A percentile compares a stretch with the other conserved stretches of the same genome.
Evolutionary conservation across 192 early-diverging fungal genomes (phyloP).

Genomic region (Coemansia sp.): DNA sequence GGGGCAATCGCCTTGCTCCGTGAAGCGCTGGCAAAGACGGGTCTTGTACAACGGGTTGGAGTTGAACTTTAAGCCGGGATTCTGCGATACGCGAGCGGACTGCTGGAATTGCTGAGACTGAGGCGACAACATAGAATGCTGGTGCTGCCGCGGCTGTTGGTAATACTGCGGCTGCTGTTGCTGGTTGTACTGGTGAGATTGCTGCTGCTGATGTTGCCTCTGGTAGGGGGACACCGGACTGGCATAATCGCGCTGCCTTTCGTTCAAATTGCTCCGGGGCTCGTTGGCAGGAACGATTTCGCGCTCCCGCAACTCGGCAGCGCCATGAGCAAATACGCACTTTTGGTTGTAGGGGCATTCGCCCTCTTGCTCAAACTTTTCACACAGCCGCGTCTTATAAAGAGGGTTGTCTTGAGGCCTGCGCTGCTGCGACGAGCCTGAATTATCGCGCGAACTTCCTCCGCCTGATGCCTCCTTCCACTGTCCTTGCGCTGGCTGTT

Average conservation of each 20-base stretch:
- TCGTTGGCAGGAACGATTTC: slow-evolving; percentile 26
- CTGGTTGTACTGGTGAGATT: slow-evolving; percentile 2
- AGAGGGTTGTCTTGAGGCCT: slow-evolving; percentile 69
- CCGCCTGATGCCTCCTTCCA: slow-evolving; percentile 6
- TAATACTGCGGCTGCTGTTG: slow-evolving; percentile 1
- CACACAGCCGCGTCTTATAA: slow-evolving; percentile 88
- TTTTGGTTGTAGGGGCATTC: slow-evolving; percentile 90
- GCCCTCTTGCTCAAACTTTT: slow-evolving; percentile 82
- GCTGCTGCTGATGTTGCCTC: slow-evolving; percentile 5
- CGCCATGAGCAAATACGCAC: slow-evolving; percentile 88
- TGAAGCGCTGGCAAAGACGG: slow-evolving; percentile 78
- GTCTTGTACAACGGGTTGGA: slow-evolving; percentile 83
- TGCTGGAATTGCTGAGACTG: slow-evolving; percentile 19
- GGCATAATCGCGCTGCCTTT: slow-evolving; percentile 23
- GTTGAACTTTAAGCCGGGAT: slow-evolving; percentile 30
- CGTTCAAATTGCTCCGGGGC: slow-evolving; percentile 16
- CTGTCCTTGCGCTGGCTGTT: slow-evolving; percentile 4
- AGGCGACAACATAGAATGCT: slow-evolving; percentile 17
- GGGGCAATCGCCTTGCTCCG: slow-evolving; percentile 75
- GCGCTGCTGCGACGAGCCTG: slow-evolving; percentile 33
- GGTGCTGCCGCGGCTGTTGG: slow-evolving; percentile 12
- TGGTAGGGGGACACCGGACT: slow-evolving; percentile 4
- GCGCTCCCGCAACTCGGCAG: slow-evolving; percentile 60
- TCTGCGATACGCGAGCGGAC: slow-evolving; percentile 28
- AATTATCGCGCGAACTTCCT: slow-evolving; percentile 6